Conservation (phyloP, 352 stramenopile species). For the Globisporangium lucens region DNA sequence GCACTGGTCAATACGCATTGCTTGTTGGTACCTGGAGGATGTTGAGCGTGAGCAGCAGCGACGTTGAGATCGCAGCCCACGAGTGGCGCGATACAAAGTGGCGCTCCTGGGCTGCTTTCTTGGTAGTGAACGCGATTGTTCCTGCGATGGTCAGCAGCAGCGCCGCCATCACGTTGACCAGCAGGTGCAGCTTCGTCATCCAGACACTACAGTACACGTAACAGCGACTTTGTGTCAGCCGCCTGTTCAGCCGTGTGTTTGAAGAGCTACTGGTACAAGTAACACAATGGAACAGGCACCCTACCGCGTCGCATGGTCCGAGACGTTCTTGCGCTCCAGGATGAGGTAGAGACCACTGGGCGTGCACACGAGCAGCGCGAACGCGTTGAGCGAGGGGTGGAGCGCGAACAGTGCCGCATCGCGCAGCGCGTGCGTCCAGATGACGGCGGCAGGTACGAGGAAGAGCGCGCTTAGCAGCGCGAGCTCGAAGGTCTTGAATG, state of each 20-base stretch:
- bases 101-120: conserved; percentile 21
- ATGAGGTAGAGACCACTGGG: conserved; percentile 59
- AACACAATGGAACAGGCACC: not conserved
- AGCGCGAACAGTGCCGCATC: conserved; percentile 51
- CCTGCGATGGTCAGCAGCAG: conserved; percentile 39
- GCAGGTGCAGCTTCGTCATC: conserved; percentile 56
- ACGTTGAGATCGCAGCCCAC: conserved; percentile 49
- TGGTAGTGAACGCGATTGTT: conserved; percentile 33
- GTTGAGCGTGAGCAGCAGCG: conserved; percentile 60
- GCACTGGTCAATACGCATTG: too few species aligned
- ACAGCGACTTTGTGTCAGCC: not conserved
- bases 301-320: conserved; percentile 37
- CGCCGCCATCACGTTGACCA: conserved; percentile 39
- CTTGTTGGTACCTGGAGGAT: conserved; percentile 36
- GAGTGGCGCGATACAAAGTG: conserved; percentile 54
- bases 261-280: too few species aligned
- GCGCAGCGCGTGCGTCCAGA: conserved; percentile 43
- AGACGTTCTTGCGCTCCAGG: conserved; percentile 45
- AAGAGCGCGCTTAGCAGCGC: conserved; percentile 42
- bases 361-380: conserved; percentile 52
- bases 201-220: conserved; percentile 27
- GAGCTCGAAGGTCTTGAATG: not conserved
- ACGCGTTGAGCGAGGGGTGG: conserved; percentile 48
- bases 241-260: too few species aligned
- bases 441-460: conserved; percentile 37